A percentile compares a stretch with the other conserved stretches of the same genome.
Conservation (phyloP, 106 monocot genomes). For the Platanthera guangdongensis region DNA sequence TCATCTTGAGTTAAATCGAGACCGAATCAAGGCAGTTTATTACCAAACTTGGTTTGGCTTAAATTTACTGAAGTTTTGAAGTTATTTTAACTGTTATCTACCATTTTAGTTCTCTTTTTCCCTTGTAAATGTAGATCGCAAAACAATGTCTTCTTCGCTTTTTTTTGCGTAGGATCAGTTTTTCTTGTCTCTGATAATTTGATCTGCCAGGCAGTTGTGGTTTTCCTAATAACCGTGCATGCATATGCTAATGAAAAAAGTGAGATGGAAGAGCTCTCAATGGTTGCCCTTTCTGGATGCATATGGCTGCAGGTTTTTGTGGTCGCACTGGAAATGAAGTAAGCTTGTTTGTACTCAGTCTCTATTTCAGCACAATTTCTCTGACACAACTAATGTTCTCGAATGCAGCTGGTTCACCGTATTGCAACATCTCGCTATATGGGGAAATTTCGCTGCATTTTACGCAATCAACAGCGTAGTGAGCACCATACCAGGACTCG, state of each 20-base stretch:
- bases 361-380: background rate
- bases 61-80: too few relatives aligned
- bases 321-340: constrained; percentile 84
- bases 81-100: background rate
- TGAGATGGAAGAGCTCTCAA: constrained; percentile 94
- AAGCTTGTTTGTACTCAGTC: constrained; percentile 8
- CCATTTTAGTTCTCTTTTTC: background rate
- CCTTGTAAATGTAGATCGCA: background rate
- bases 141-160: background rate
- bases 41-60: too few relatives aligned
- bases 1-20: too few relatives aligned
- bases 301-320: constrained; percentile 97
- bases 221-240: constrained; percentile 67
- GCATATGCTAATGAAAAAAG: constrained; percentile 77
- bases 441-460: constrained; percentile 84
- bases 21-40: too few relatives aligned
- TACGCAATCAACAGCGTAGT: constrained; percentile 69
- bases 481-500: constrained; percentile 54
- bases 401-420: constrained; percentile 73
- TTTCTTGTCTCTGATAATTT: background rate
- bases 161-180: background rate
- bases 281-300: constrained; percentile 97
- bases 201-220: constrained; percentile 62
- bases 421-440: constrained; percentile 82
- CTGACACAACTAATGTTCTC: background rate